Conservation (phyloP, 2,329 filamentous ascomycete genomes). For the Ophiosphaerella narmari region DNA sequence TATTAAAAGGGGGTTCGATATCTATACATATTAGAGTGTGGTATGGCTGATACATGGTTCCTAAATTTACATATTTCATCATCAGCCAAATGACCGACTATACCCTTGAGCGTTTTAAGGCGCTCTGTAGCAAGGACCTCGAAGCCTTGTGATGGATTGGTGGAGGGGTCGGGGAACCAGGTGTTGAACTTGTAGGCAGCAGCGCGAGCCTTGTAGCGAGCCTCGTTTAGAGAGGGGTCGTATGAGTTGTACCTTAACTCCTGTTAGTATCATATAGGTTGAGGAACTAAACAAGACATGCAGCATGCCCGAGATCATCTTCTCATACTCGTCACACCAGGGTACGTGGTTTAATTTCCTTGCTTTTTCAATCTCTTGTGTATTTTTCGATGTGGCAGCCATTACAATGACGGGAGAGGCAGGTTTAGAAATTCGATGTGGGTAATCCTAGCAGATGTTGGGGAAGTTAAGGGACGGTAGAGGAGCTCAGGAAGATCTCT, state of each 20-base stretch:
- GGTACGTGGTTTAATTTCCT: constrained; percentile 57
- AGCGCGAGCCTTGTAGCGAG: constrained; percentile 60
- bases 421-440: background rate
- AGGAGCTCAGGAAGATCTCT: too few species aligned
- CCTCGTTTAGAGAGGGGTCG: constrained; percentile 54
- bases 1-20: constrained; percentile 65
- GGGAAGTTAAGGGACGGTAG: background rate
- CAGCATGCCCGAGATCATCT: constrained; percentile 68
- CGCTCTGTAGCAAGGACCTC: constrained; percentile 33
- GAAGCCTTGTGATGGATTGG: constrained; percentile 23
- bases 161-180: constrained; percentile 38
- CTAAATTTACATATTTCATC: constrained; percentile 30
- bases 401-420: constrained; percentile 20
- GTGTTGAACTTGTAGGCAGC: constrained; percentile 64
- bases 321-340: constrained; percentile 65
- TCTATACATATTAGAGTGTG: constrained; percentile 15
- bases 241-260: constrained; percentile 56
- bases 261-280: too few species aligned
- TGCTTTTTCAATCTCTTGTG: constrained; percentile 51
- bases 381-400: constrained; percentile 51
- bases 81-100: constrained; percentile 41
- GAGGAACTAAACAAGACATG: constrained; percentile 34
- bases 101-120: constrained; percentile 25
- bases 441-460: background rate
- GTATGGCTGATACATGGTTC: too few species aligned